A percentile compares a stretch with the other conserved stretches of the same genome.
Evolutionary conservation across 148 eudicot species (phyloP).

Genomic region (Agrostemma githago): DNA sequence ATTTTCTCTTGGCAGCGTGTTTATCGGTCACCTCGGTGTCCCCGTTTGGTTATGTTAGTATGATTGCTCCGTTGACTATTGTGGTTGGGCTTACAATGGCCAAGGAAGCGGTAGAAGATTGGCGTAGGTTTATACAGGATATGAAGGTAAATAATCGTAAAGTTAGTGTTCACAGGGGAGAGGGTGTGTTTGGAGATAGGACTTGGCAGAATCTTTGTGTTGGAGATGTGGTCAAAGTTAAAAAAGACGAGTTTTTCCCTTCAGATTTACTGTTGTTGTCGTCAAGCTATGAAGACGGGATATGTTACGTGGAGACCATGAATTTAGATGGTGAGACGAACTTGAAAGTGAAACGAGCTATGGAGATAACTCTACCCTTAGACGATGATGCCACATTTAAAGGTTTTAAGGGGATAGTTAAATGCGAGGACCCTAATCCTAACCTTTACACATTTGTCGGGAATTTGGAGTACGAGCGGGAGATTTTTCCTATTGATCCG

Average conservation of each 20-base stretch:
- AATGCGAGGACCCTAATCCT: constrained; percentile 88
- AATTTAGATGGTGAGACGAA: constrained; percentile 97
- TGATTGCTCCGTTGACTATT: constrained; percentile 86
- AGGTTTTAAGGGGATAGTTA: constrained; percentile 52
- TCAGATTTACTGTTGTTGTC: constrained; percentile 82
- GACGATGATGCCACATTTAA: constrained; percentile 63
- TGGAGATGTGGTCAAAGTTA: constrained; percentile 86
- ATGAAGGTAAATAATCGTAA: constrained; percentile 71
- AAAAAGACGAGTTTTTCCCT: constrained; percentile 84
- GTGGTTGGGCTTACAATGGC: constrained; percentile 96
- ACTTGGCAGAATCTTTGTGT: constrained; percentile 73
- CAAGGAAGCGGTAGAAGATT: constrained; percentile 89
- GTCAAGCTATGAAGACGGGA: constrained; percentile 92
- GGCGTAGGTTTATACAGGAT: constrained; percentile 84
- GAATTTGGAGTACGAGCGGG: constrained; percentile 75
- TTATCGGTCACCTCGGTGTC: constrained; percentile 68
- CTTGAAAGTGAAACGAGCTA: constrained; percentile 75
- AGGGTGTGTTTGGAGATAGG: constrained; percentile 55
- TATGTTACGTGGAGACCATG: constrained; percentile 96
- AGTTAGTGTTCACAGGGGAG: constrained; percentile 57
- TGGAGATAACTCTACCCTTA: constrained; percentile 62
- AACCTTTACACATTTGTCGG: constrained; percentile 88
- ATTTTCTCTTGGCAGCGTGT: constrained; percentile 72
- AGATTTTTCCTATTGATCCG: constrained; percentile 80
- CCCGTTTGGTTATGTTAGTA: constrained; percentile 76